Evolutionary conservation across 805 yeast species (phyloP).

Genomic region (Spathaspora passalidarum): DNA sequence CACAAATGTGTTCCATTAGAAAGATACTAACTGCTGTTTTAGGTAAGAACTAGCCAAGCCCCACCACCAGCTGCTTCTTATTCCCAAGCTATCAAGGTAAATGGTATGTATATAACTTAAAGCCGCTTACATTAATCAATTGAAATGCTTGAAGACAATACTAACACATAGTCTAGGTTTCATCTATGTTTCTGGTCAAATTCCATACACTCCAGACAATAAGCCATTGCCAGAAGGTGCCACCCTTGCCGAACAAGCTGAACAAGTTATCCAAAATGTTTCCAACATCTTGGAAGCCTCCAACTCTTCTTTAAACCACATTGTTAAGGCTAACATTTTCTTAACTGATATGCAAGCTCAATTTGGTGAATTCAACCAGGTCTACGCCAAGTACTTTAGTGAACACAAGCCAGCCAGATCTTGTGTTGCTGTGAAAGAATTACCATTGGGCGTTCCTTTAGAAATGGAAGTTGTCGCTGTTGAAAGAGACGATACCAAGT

Average conservation of each 20-base stretch:
- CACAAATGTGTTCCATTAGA: background rate
- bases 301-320: constrained; percentile 76
- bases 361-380: constrained; percentile 82
- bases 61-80: constrained; percentile 98
- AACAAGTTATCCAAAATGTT: constrained; percentile 68
- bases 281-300: constrained; percentile 76
- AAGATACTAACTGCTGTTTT: constrained; percentile 14
- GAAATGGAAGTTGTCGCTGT: constrained; percentile 94
- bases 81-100: constrained; percentile 92
- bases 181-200: constrained; percentile 91
- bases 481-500: constrained; percentile 40
- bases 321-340: constrained; percentile 87
- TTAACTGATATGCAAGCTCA: constrained; percentile 80
- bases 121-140: background rate
- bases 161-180: constrained; percentile 48
- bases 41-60: constrained; percentile 70
- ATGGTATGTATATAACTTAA: constrained; percentile 45
- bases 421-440: constrained; percentile 89
- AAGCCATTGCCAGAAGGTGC: constrained; percentile 68
- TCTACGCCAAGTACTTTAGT: constrained; percentile 74
- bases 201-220: constrained; percentile 83
- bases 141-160: background rate
- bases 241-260: constrained; percentile 71
- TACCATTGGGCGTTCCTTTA: constrained; percentile 83
- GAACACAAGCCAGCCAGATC: constrained; percentile 94